A percentile compares a stretch with the other conserved stretches of the same genome.
phyloP scores from a whole-genome alignment of 345 rosid species.

The Erucastrum elatum region DNA sequence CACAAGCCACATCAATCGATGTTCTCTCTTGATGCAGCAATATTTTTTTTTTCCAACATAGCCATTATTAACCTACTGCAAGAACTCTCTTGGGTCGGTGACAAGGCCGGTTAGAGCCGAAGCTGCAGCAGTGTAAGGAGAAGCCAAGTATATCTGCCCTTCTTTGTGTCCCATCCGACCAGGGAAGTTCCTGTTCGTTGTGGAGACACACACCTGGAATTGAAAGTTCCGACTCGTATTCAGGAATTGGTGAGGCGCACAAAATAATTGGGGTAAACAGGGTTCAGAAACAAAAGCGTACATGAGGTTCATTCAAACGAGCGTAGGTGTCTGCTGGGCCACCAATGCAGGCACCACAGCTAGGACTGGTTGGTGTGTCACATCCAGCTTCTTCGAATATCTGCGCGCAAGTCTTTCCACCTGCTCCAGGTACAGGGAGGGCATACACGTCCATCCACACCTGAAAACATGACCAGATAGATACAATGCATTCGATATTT shows the following conservation, averaged over 20 bases:
- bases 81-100: conserved; percentile 95
- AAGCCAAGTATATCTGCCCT: conserved; percentile 96
- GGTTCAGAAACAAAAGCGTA: conserved; percentile 27
- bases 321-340: conserved; percentile 96
- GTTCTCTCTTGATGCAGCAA: conserved; percentile 5
- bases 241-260: background rate
- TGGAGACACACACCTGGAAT: conserved; percentile 42
- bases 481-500: conserved; percentile 3
- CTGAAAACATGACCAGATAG: conserved; percentile 43
- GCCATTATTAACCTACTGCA: conserved; percentile 48
- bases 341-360: conserved; percentile 98
- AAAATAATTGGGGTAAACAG: background rate
- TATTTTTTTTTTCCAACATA: background rate
- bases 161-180: conserved; percentile 99
- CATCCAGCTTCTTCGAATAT: conserved; percentile 99
- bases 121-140: conserved; percentile 95
- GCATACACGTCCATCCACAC: conserved; percentile 91
- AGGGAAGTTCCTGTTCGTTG: conserved; percentile 91
- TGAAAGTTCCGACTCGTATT: background rate
- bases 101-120: conserved; percentile 88
- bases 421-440: conserved; percentile 90
- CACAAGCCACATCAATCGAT: background rate
- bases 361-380: conserved; percentile 93
- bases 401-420: conserved; percentile 95
- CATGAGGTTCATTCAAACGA: conserved; percentile 89